A percentile compares a stretch with the other conserved stretches of the same genome.
Conservation (phyloP, 1,284 basidiomycete species). For the Trichosporon sp. region DNA sequence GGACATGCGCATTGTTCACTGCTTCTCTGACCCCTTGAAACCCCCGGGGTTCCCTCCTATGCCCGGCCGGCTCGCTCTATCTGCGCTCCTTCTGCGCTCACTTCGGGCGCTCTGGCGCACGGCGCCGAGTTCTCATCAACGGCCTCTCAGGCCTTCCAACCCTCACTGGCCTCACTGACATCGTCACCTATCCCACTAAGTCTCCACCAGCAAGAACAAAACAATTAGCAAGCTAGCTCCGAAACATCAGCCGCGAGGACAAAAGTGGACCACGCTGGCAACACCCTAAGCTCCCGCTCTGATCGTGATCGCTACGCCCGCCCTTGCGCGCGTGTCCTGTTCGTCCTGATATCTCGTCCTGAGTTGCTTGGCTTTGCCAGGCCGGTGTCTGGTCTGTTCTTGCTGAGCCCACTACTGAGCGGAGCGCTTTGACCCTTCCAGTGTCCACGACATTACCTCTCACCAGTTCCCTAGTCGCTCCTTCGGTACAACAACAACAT, state of each 20-base stretch:
- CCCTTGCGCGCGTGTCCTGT: neutral
- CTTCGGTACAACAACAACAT: neutral
- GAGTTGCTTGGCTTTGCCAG: neutral
- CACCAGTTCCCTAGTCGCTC: neutral
- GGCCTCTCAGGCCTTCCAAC: neutral
- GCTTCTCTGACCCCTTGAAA: neutral
- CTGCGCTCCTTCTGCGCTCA: neutral
- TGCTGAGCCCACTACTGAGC: neutral
- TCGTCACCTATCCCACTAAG: neutral
- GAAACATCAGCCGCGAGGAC: neutral
- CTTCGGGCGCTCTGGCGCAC: neutral
- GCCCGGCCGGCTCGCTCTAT: neutral
- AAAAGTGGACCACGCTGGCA: neutral
- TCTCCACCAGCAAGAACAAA: neutral
- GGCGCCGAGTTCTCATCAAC: neutral
- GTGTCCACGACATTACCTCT: neutral
- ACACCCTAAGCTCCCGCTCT: neutral
- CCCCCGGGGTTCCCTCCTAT: neutral
- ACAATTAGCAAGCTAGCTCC: neutral
- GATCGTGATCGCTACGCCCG: neutral
- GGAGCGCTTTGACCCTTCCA: neutral
- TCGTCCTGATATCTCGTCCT: neutral
- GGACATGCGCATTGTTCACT: neutral
- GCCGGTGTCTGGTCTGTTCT: neutral
- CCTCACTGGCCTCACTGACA: neutral